A percentile compares a stretch with the other conserved stretches of the same genome.
phyloP scores from a whole-genome alignment of 306 rosid genomes.

The Gastrolobium bilobum region DNA sequence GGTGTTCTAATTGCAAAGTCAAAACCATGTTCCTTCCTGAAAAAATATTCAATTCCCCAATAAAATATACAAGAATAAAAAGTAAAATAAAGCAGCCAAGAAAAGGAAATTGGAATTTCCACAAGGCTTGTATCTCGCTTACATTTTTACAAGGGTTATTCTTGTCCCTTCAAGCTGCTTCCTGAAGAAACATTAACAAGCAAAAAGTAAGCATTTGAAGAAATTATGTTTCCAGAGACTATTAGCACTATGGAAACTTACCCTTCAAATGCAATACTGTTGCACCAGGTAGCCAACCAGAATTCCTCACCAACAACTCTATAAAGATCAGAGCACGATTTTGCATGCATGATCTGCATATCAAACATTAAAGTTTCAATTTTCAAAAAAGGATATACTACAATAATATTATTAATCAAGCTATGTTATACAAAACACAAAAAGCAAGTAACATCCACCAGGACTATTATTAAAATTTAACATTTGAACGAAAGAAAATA shows the following conservation, averaged over 20 bases:
- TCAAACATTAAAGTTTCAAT: slow-evolving; percentile 38
- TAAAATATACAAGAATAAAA: slow-evolving; percentile 20
- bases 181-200: slow-evolving; percentile 69
- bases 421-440: not conserved
- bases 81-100: slow-evolving; percentile 10
- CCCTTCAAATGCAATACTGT: slow-evolving; percentile 91
- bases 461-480: slow-evolving; percentile 1
- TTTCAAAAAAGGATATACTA: not conserved
- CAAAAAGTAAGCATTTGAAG: slow-evolving; percentile 50
- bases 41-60: slow-evolving; percentile 44
- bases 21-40: slow-evolving; percentile 81
- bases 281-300: slow-evolving; percentile 96
- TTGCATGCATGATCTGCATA: slow-evolving; percentile 81
- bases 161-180: slow-evolving; percentile 96
- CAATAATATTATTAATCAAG: slow-evolving; percentile 9
- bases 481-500: slow-evolving; percentile 23
- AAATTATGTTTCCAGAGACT: slow-evolving; percentile 37
- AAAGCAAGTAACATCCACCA: slow-evolving; percentile 13
- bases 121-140: slow-evolving; percentile 48
- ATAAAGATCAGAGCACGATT: slow-evolving; percentile 89
- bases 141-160: slow-evolving; percentile 82
- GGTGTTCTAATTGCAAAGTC: slow-evolving; percentile 96
- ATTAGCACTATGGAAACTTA: slow-evolving; percentile 50
- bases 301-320: slow-evolving; percentile 87
- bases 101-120: slow-evolving; percentile 23